Evolutionary conservation across 1,284 basidiomycete species (phyloP), one percentile per base, ranked within the genome.

Genomic region (Cutaneotrichosporon daszewskae): DNA sequence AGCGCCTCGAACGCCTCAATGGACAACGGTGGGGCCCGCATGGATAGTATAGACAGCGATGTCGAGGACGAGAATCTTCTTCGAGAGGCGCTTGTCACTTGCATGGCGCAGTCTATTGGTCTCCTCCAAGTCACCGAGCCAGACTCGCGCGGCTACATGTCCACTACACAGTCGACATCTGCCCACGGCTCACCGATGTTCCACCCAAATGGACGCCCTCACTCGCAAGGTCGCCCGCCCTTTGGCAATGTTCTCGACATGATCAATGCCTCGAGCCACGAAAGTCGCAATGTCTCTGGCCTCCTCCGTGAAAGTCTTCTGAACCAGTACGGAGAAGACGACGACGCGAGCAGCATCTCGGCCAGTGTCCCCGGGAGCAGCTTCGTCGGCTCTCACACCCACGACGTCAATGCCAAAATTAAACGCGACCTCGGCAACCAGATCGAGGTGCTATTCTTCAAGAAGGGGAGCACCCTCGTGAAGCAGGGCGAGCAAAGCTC

Each of bases 31-130:
- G 25, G 13, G 8, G 25, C 33, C n/a, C n/a, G n/a, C n/a, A n/a
- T n/a, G n/a, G n/a, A n/a, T 14, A 22, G 31, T 17, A 28, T 28
- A 14, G 49, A 47, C 13, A 33, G 33, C 32, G 56, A 56, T 5
- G 56, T 62, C 4, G 55, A 49, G 8, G 55, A 54, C 22, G 59
- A 66, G 3, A 79, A 80, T 60, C 87, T 96, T 60, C 78, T 98
- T 27, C 82, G 87, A 32, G 87, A 90, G 54, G 89, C 88, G 53
- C 90, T 99, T 25, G 91, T 98, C 85, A 84, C 85, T 5, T 95
- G 89, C 69, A 95, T 99, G 48, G 91, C 92, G 1, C 94, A 92
- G 66, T 95, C 90, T 5, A 97, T 99, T 45, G 94, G 94, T 3
- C 77, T 99, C 11, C 75, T 87, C n/a, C 92, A 95, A 55, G 84